Evolutionary conservation across 768 basidiomycete species (phyloP).

Genomic region (Phaeotremella skinneri): DNA sequence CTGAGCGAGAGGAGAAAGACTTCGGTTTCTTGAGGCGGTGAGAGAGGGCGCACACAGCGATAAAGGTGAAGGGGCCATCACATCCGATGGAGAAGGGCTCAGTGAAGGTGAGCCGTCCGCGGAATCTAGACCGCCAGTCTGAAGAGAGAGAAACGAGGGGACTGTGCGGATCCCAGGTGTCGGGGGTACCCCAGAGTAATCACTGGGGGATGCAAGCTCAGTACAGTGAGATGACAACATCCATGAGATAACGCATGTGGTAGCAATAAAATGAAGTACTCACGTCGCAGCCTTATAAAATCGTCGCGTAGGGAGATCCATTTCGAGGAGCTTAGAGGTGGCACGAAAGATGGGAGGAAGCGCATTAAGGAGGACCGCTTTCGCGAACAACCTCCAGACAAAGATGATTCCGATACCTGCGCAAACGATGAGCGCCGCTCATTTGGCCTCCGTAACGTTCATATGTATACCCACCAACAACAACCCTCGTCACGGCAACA

Average conservation of each 20-base stretch:
- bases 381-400: constrained; percentile 81
- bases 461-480: constrained; percentile 25
- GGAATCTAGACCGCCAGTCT: constrained; percentile 39
- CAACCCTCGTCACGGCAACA: constrained; percentile 18
- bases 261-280: constrained; percentile 25
- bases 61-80: not conserved
- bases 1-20: not conserved
- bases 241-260: not conserved
- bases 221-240: not conserved
- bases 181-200: constrained; percentile 66
- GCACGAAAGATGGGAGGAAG: constrained; percentile 83
- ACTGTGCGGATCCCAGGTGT: constrained; percentile 67
- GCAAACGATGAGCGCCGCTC: constrained; percentile 26
- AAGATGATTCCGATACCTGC: constrained; percentile 76
- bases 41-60: not conserved
- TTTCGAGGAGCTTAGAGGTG: constrained; percentile 56
- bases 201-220: constrained; percentile 21
- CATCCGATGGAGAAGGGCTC: not conserved
- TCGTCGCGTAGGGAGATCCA: constrained; percentile 75
- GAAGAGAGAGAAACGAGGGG: constrained; percentile 81
- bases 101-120: not conserved
- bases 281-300: constrained; percentile 88
- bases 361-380: constrained; percentile 66
- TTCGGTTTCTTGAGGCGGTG: not conserved
- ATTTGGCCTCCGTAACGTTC: no score